Evolutionary conservation across 2,329 filamentous ascomycete species (phyloP).

Genomic region (Hirsutella rhossiliensis): DNA sequence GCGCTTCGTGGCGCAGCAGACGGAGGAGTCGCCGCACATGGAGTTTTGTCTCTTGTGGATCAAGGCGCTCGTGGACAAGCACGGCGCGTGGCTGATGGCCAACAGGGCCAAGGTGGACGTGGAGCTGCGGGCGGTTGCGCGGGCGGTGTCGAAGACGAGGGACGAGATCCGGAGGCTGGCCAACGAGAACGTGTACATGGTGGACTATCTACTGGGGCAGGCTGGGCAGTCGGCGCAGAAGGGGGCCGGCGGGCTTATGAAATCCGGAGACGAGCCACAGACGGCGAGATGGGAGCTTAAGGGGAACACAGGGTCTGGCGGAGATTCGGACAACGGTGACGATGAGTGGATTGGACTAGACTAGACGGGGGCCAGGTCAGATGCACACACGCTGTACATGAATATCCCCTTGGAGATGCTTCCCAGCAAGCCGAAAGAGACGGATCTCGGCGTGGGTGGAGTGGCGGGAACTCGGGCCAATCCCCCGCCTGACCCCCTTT

Average conservation of each 20-base stretch:
- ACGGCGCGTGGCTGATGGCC: constrained; percentile 76
- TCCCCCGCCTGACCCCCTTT: too few relatives aligned
- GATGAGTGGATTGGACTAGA: constrained; percentile 38
- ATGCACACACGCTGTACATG: too few relatives aligned
- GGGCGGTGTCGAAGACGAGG: constrained; percentile 68
- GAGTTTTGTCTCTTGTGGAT: constrained; percentile 95
- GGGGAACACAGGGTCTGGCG: constrained; percentile 18
- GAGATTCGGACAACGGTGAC: constrained; percentile 20
- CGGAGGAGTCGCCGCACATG: constrained; percentile 82
- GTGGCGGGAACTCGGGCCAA: too few relatives aligned
- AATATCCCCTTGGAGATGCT: too few relatives aligned
- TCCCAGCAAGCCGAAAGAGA: too few relatives aligned
- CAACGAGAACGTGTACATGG: constrained; percentile 79
- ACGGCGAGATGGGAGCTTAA: constrained; percentile 14
- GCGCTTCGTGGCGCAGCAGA: constrained; percentile 76
- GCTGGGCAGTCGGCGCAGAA: constrained; percentile 19
- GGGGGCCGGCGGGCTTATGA: constrained; percentile 8
- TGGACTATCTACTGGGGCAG: constrained; percentile 65
- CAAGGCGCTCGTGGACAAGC: constrained; percentile 66
- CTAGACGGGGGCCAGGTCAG: constrained; percentile 13
- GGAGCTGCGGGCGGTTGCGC: constrained; percentile 71
- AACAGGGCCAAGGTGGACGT: constrained; percentile 69
- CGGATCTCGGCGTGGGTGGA: too few relatives aligned
- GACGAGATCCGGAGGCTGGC: constrained; percentile 72
- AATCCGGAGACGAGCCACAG: constrained; percentile 5